Conservation (phyloP, 352 stramenopile genomes). For the Stramenopiles sp. region DNA sequence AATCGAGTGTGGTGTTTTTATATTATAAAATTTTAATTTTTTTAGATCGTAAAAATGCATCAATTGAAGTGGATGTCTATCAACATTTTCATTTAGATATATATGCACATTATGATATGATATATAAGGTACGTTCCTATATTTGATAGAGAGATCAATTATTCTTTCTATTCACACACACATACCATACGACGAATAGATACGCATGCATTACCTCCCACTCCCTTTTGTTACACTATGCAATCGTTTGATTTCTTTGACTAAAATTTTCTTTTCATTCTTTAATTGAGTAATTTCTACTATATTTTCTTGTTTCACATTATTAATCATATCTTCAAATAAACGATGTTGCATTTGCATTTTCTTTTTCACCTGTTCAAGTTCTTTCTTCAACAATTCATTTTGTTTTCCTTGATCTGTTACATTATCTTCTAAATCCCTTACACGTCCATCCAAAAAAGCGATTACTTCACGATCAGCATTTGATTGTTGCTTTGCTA, state of each 20-base stretch:
- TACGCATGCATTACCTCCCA: too few species aligned
- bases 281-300: not conserved
- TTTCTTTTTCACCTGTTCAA: not conserved
- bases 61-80: too few species aligned
- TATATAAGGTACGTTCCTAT: too few species aligned
- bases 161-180: too few species aligned
- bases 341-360: not conserved
- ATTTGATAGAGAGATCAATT: too few species aligned
- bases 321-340: slow-evolving; percentile 8
- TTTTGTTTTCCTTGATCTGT: not conserved
- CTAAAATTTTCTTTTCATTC: not conserved
- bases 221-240: not conserved
- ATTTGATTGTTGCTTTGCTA: slow-evolving; percentile 6
- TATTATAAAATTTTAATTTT: too few species aligned
- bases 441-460: slow-evolving; percentile 2
- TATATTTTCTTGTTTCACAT: not conserved
- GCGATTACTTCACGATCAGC: not conserved
- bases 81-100: too few species aligned
- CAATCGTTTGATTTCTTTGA: not conserved
- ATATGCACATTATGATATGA: too few species aligned
- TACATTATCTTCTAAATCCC: not conserved
- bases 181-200: not conserved
- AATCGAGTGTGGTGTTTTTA: too few species aligned
- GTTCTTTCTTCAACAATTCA: not conserved
- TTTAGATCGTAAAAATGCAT: too few species aligned